A percentile compares a stretch with the other conserved stretches of the same genome.
Evolutionary conservation across 805 yeast species (phyloP).

Genomic region (Sporopachydermia lactativora): DNA sequence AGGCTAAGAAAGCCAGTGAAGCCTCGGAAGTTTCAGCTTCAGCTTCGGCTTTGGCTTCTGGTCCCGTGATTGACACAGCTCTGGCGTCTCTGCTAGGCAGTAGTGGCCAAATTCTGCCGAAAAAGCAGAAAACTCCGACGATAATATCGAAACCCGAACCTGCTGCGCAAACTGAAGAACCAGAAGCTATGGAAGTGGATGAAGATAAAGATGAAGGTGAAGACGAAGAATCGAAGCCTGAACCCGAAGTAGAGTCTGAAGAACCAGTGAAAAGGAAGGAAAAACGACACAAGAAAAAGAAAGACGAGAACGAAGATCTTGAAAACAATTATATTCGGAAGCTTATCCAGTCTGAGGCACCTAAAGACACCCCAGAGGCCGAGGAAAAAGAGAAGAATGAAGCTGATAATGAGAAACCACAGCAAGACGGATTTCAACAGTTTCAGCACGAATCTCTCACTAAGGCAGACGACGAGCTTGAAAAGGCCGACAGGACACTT

Average conservation of each 20-base stretch:
- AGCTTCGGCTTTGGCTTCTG: too few species aligned
- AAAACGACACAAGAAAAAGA: constrained; percentile 13
- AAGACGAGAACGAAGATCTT: constrained; percentile 32
- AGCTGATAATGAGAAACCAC: constrained; percentile 15
- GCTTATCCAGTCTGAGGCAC: constrained; percentile 19
- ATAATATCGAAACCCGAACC: constrained; percentile 14
- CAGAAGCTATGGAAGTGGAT: constrained; percentile 8
- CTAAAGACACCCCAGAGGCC: constrained; percentile 8
- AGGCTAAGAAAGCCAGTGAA: too few species aligned
- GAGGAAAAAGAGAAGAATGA: constrained; percentile 10
- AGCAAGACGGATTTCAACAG: constrained; percentile 13
- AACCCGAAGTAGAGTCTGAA: constrained; percentile 15
- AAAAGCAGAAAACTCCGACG: too few species aligned
- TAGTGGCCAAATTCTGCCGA: neutral
- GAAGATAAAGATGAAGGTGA: constrained; percentile 7
- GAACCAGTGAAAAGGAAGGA: constrained; percentile 11
- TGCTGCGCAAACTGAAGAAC: constrained; percentile 23
- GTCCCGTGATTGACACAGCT: too few species aligned
- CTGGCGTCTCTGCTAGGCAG: neutral
- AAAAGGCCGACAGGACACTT: constrained; percentile 70
- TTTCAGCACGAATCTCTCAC: constrained; percentile 15
- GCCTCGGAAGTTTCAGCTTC: too few species aligned
- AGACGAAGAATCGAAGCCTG: constrained; percentile 10
- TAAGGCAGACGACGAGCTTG: constrained; percentile 33
- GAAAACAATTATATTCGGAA: constrained; percentile 42